Evolutionary conservation across 768 basidiomycete genomes (phyloP), one percentile per base, ranked within the genome.

Genomic region (Tephrocybe sp.): DNA sequence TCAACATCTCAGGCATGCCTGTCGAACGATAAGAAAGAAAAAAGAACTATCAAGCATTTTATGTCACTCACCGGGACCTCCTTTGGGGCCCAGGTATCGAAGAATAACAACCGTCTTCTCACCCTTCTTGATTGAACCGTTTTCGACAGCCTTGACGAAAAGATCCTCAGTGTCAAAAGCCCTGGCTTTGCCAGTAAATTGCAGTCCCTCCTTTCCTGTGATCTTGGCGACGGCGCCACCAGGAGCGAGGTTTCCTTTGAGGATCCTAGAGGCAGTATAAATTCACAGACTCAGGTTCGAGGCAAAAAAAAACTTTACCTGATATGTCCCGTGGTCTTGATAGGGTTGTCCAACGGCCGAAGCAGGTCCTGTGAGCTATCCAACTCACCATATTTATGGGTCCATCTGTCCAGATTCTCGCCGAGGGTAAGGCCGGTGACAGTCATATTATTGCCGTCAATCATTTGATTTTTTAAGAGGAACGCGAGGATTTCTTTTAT

Each of bases 1-100:
- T 98, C 52, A 98, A 79, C 97, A 99, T 99, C 76, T 99, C 97
- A 44, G 94, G 96, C 96, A 99, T 99, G 56, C 94, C 93, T 88
- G 64, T 39, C 49, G 51, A 50, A 44, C 53, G 40, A 47, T 59
- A 23, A 65, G 39, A 20, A 59, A 65, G n/a, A n/a, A n/a, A n/a
- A n/a, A 30, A 30, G 11, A 64, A 61, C 55, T 37, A 41, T 18
- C 23, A 43, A 33, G 54, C 21, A 18, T 15, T 38, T 33, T 38
- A 34, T 38, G 51, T 50, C 68, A 71, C 85, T 71, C 55, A 89
- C 92, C 93, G 28, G 96, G 96, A 52, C 96, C 97, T 55, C 96
- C 96, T 73, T 93, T 89, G 24, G 96, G 96, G 42, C 97, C 97
- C 58, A 99, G 85, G 68, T 99, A 98, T 42, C 97, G 80, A 65